phyloP scores from a whole-genome alignment of 306 rosid genomes.

The Ormosia emarginata region DNA sequence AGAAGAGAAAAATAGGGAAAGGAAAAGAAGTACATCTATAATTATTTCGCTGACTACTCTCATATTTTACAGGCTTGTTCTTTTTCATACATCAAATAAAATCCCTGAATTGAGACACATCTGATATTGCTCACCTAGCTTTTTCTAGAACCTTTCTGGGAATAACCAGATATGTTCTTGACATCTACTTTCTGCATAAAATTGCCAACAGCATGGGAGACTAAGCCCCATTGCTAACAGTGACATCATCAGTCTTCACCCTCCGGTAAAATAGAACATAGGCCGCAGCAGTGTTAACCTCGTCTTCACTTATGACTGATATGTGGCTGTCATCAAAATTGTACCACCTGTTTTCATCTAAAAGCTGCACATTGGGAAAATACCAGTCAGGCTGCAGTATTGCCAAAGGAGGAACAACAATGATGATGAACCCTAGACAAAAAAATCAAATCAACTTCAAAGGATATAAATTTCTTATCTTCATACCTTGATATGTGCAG shows the following conservation, averaged over 20 bases:
- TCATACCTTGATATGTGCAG: constrained; percentile 92
- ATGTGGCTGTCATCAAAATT: constrained; percentile 91
- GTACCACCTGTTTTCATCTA: constrained; percentile 92
- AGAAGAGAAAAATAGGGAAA: neutral
- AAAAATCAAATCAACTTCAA: neutral
- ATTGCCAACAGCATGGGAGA: constrained; percentile 25
- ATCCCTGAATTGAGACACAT: constrained; percentile 14
- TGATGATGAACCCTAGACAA: neutral
- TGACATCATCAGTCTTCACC: constrained; percentile 56
- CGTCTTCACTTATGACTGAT: constrained; percentile 86
- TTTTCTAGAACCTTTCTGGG: neutral
- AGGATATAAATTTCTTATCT: constrained; percentile 11
- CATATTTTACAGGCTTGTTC: constrained; percentile 21
- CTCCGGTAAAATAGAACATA: constrained; percentile 92
- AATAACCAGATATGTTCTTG: neutral
- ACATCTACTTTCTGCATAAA: constrained; percentile 23
- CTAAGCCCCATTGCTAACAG: constrained; percentile 56
- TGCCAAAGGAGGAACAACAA: constrained; percentile 6
- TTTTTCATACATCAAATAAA: neutral
- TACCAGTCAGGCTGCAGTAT: neutral
- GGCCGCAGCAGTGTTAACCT: constrained; percentile 86
- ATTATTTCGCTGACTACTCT: constrained; percentile 14
- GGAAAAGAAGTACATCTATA: neutral
- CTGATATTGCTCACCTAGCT: constrained; percentile 11
- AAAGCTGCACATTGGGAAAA: constrained; percentile 53